Evolutionary conservation across 2,329 filamentous ascomycete species (phyloP).

Genomic region (Simplicillium sp.): DNA sequence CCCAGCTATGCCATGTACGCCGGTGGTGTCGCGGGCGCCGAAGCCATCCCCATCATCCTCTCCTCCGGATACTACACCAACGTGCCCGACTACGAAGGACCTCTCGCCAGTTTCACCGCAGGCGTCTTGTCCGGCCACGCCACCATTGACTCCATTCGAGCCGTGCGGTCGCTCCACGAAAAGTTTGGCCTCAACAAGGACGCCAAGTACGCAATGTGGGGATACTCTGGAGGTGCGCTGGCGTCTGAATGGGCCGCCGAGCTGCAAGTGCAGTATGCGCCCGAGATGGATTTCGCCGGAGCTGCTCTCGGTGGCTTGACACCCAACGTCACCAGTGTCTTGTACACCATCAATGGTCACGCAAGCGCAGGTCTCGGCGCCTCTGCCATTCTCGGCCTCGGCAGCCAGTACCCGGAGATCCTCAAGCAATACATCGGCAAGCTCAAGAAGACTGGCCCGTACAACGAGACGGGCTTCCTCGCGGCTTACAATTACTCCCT

Average conservation of each 20-base stretch:
- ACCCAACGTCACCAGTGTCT: slow-evolving; percentile 25
- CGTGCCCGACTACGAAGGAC: slow-evolving; percentile 36
- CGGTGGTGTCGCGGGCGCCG: background rate
- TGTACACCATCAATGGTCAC: slow-evolving; percentile 21
- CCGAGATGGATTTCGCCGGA: slow-evolving; percentile 38
- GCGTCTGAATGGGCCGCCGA: slow-evolving; percentile 43
- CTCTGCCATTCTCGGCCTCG: slow-evolving; percentile 12
- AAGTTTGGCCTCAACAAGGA: slow-evolving; percentile 20
- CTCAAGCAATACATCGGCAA: slow-evolving; percentile 1
- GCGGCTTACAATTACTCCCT: slow-evolving; percentile 1
- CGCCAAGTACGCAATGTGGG: slow-evolving; percentile 36
- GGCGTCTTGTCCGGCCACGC: slow-evolving; percentile 32
- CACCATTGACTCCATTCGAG: slow-evolving; percentile 34
- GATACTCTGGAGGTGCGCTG: slow-evolving; percentile 45
- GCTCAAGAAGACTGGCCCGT: slow-evolving; percentile 2
- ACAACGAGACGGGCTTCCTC: slow-evolving; percentile 3
- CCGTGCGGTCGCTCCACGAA: slow-evolving; percentile 19
- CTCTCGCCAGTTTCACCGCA: slow-evolving; percentile 31
- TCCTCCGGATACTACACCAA: slow-evolving; percentile 31
- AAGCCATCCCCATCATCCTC: slow-evolving; percentile 17
- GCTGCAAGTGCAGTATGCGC: slow-evolving; percentile 40
- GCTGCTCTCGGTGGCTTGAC: slow-evolving; percentile 38
- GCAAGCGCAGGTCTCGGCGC: slow-evolving; percentile 11
- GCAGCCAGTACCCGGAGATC: slow-evolving; percentile 12
- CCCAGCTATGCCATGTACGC: slow-evolving; percentile 23